Evolutionary conservation across 768 basidiomycete genomes (phyloP).

Genomic region (Russula dissimulans): DNA sequence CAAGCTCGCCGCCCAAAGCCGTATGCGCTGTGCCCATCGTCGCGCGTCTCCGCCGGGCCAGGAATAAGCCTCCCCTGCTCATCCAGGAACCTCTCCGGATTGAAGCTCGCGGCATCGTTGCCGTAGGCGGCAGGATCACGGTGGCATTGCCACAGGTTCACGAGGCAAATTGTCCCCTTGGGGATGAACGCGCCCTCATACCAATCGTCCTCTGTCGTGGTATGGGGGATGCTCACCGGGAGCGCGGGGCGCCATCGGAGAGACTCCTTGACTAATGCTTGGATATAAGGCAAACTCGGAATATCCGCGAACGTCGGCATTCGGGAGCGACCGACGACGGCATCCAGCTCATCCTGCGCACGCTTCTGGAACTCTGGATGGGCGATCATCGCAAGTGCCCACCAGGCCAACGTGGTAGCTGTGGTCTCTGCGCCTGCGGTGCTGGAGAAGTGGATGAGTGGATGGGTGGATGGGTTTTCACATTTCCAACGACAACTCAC

Average conservation of each 20-base stretch:
- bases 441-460: not conserved
- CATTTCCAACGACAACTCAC: not conserved
- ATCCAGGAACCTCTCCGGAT: conserved; percentile 18
- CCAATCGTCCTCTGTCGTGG: conserved; percentile 22
- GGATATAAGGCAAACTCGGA: not conserved
- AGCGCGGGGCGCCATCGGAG: conserved; percentile 3
- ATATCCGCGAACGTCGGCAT: not conserved
- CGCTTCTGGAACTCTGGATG: conserved; percentile 14
- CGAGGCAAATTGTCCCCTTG: conserved; percentile 27
- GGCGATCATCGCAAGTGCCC: conserved; percentile 15
- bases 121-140: conserved; percentile 5
- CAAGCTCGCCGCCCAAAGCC: conserved; percentile 19
- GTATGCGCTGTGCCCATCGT: conserved; percentile 14
- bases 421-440: conserved; percentile 1
- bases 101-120: conserved; percentile 16
- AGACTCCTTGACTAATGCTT: conserved; percentile 1
- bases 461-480: too few relatives aligned
- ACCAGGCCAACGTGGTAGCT: conserved; percentile 4
- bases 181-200: conserved; percentile 25
- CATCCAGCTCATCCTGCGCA: conserved; percentile 5
- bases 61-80: not conserved
- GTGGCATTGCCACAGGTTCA: conserved; percentile 18
- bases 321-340: conserved; percentile 7
- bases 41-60: conserved; percentile 4
- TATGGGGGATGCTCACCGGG: not conserved